These are phyloP conservation scores for Podospora fimiseda DNA, from an alignment of 495 filamentous ascomycete species.

Conservation along the genomic window DNA sequence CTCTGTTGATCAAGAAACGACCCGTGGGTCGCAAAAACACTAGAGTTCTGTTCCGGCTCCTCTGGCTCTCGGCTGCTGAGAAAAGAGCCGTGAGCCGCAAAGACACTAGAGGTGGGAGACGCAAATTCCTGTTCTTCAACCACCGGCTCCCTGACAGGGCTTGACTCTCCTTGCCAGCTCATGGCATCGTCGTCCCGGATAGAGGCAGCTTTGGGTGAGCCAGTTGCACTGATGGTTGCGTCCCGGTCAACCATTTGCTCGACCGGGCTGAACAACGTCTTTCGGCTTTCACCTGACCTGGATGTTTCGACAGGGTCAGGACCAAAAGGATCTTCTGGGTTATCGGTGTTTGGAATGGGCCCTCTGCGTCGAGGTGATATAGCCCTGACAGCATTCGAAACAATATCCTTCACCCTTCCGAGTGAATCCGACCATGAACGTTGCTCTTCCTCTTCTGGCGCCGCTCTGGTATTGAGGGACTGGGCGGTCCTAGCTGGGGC, in stretches of 20 bases:
- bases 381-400: conserved; percentile 21
- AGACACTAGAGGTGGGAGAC: conserved; percentile 6
- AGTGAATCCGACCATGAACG: conserved; percentile 24
- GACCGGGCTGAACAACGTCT: conserved; percentile 16
- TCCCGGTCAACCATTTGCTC: conserved; percentile 7
- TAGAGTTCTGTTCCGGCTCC: conserved; percentile 2
- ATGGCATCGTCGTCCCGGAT: conserved; percentile 23
- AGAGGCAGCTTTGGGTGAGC: conserved; percentile 18
- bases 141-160: not conserved
- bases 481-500: conserved; percentile 1
- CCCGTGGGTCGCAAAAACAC: not conserved
- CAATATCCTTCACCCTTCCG: conserved; percentile 20
- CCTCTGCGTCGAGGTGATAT: conserved; percentile 19
- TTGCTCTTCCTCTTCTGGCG: conserved; percentile 2
- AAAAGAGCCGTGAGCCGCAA: conserved; percentile 5
- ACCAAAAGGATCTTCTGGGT: conserved; percentile 31
- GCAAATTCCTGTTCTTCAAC: not conserved
- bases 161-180: conserved; percentile 26
- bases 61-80: conserved; percentile 10
- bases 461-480: not conserved
- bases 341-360: conserved; percentile 10
- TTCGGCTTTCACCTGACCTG: conserved; percentile 11
- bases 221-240: conserved; percentile 13
- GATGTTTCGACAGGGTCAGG: conserved; percentile 19
- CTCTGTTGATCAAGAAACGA: not conserved